Percentiles rank a stretch among this genome's conserved stretches.
Conservation (phyloP, 2,329 filamentous ascomycete genomes). For the Eutypella sp. region DNA sequence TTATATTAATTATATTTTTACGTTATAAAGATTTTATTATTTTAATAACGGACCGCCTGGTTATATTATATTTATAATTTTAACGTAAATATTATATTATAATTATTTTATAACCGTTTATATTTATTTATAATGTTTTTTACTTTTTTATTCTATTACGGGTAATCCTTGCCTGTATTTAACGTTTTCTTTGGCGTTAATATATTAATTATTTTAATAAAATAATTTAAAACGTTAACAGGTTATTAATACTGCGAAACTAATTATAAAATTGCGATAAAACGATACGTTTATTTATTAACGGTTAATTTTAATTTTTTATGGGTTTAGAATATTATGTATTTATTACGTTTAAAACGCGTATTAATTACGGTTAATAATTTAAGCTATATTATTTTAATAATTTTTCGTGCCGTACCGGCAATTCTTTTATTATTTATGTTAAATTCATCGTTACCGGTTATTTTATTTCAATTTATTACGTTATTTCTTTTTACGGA, state of each 20-base stretch:
- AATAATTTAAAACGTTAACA: not conserved
- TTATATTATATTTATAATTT: not conserved
- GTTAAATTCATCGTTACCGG: not conserved
- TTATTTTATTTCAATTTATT: not conserved
- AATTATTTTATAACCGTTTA: not conserved
- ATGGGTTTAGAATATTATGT: not conserved
- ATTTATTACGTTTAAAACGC: not conserved
- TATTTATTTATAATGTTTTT: not conserved
- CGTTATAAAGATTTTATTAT: not conserved
- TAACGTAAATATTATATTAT: not conserved
- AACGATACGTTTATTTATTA: not conserved
- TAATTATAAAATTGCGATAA: not conserved
- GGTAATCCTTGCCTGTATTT: not conserved
- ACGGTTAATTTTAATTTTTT: not conserved
- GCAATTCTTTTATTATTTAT: not conserved
- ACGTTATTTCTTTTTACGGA: not conserved
- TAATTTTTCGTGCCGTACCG: not conserved
- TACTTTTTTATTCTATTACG: not conserved
- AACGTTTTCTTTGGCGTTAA: not conserved
- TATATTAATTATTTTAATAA: not conserved
- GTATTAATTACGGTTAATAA: not conserved
- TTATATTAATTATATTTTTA: not conserved
- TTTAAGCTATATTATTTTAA: not conserved
- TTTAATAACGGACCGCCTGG: not conserved
- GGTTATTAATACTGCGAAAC: not conserved